Base-by-base conservation (phyloP, 2,329 filamentous ascomycete genomes). In the Penicillium sclerotigenum region DNA sequence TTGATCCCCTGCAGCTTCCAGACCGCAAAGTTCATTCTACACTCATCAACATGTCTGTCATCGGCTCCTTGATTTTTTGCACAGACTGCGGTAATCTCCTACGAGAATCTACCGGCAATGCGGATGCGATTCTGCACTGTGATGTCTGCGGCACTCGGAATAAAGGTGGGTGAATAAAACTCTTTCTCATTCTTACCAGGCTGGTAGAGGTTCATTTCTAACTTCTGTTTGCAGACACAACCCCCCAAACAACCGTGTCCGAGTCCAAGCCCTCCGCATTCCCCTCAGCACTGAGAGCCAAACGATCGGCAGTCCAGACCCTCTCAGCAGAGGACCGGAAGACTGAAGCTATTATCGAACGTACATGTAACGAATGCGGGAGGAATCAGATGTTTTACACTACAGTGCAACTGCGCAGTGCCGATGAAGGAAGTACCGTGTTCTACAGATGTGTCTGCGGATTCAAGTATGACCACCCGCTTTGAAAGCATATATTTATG, bases 61-160 rank as follows among this genome's bases (percentile, higher is more conserved):
- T 97, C 64, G 93, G 91, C 54, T 93, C 91, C 50, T 81, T 97
- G 38, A 87, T 96, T 34, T 97, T 97, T 75, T 97, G 93, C 79
- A 90, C 83, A 52, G 90, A 92, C 72, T 97, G 93, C 74, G 93
- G 93, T 59, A 96, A 96, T 72, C 81, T 97, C 4, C 80, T 97
- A 38, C 91, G 94, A 51, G 83, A 87, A 50, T 91, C 89, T 45
- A 88, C 87, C 60, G 90, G 89, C 58, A 87, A 86, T 57, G 81
- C 85, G 64, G 89, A 91, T 70, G 88, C 88, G 54, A 83, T 89
- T 55, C 78, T 97, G 56, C 81, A 83, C 62, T 99, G 93, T 80
- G 88, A 90, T 67, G 87, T 92, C 72, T 97, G 93, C 73, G 90
- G 89, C 59, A 85, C 89, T 38, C 83, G 89, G 69, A 96, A 93